Conservation (phyloP, 768 basidiomycete species). For the Galerina marginata region DNA sequence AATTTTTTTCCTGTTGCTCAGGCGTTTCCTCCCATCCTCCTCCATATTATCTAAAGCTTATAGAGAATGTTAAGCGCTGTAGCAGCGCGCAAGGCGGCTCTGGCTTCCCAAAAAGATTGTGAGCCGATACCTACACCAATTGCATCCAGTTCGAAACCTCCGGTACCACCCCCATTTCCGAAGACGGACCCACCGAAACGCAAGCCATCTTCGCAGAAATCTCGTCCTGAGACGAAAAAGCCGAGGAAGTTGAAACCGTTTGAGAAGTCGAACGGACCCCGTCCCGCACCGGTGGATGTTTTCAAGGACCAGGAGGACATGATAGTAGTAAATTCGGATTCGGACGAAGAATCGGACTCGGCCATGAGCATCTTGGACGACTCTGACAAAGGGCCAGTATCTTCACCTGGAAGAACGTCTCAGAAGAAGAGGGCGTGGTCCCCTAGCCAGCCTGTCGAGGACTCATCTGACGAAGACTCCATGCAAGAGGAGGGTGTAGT, state of each 20-base stretch:
- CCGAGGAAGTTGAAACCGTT: slow-evolving; percentile 13
- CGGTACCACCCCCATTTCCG: slow-evolving; percentile 3
- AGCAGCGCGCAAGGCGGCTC: slow-evolving; percentile 70
- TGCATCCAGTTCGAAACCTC: neutral
- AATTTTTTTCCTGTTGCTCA: no score
- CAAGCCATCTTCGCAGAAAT: slow-evolving; percentile 38
- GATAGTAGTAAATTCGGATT: slow-evolving; percentile 45
- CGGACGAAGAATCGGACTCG: slow-evolving; percentile 35
- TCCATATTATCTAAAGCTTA: neutral
- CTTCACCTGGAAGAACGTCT: slow-evolving; percentile 3
- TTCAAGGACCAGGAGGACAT: slow-evolving; percentile 44
- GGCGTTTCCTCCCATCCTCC: neutral
- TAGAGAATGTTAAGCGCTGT: slow-evolving; percentile 69
- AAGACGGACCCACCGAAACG: slow-evolving; percentile 45
- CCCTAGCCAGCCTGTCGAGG: slow-evolving; percentile 54
- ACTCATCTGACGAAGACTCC: slow-evolving; percentile 59
- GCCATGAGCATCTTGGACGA: slow-evolving; percentile 23
- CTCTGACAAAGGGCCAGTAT: slow-evolving; percentile 9
- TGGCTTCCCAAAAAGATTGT: slow-evolving; percentile 33
- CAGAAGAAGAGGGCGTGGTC: slow-evolving; percentile 55
- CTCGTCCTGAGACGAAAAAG: slow-evolving; percentile 21
- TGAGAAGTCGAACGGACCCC: slow-evolving; percentile 33
- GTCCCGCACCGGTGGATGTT: slow-evolving; percentile 28
- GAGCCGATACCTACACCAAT: neutral
- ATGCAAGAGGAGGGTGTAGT: slow-evolving; percentile 19